Base-by-base conservation (phyloP, 2,329 filamentous ascomycete species). In the Pseudopyricularia javanii region DNA sequence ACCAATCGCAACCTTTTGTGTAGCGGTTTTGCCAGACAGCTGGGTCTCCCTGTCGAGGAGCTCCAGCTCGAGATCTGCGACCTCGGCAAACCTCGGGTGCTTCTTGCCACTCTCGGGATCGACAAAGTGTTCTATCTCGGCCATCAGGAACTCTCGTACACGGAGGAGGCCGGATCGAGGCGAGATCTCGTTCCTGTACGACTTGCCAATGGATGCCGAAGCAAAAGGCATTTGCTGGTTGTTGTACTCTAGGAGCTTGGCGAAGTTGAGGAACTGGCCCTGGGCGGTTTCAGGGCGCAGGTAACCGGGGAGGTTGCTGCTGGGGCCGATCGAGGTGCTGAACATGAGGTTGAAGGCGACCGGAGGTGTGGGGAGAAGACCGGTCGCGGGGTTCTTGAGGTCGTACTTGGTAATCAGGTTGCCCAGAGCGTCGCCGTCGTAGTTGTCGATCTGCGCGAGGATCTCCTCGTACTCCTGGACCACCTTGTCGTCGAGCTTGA, bases 331-430 rank as follows among this genome's bases (percentile, higher is more conserved):
- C 34, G 87, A 78, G 43, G 91, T 96, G 70, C 91, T 85, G 77
- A 97, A 98, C 93, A 98, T 98, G 64, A 98, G 83, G 73, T 98
- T 98, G 80, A 97, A 96, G 43, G 89, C 78, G 50, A 95, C 85
- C 3, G 93, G 93, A 30, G 86, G 84, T 28, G 82, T 79, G 35
- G 94, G 83, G 61, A 87, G 80, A 56, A 82, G 80, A 60, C 83
- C 86, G 60, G 86, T 95, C 50, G 78, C 77, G 28, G 91, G 91
- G 71, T 95, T 95, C 71, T 82, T 87, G 68, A 98, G 86, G 59
- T 95, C 83, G 70, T 93, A 86, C 74, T 95, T 95, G 65, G 78
- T 81, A 74, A 98, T 96, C 55, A 98, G 79, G 63, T 84, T 75
- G 56, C 89, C 91, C 55, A 97, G 86, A 69, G 91, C 85, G 47